These are phyloP conservation scores for Lathyrus aphaca DNA, from an alignment of 306 rosid genomes.

Conservation along the genomic window DNA sequence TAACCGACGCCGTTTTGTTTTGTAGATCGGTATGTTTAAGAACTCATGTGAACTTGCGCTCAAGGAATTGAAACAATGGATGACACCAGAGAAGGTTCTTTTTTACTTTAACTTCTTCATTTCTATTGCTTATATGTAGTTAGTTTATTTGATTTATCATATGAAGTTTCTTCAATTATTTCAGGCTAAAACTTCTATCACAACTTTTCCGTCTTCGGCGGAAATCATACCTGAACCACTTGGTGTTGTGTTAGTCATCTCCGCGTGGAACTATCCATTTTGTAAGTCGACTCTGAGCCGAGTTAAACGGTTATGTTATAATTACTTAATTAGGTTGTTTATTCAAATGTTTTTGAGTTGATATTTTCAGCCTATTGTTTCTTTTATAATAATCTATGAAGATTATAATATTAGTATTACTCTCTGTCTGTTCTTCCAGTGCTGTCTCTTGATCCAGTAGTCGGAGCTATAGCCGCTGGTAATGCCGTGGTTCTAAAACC, in stretches of 20 bases:
- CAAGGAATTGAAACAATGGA: conserved; percentile 70
- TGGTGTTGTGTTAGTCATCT: conserved; percentile 70
- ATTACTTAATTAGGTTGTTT: too few relatives aligned
- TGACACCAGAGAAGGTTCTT: conserved; percentile 80
- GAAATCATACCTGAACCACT: conserved; percentile 92
- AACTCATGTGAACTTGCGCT: conserved; percentile 58
- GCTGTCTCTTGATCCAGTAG: conserved; percentile 82
- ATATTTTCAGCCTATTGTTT: conserved; percentile 8
- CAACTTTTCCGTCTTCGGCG: conserved; percentile 87
- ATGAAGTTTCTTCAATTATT: conserved; percentile 25
- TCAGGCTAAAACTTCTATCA: conserved; percentile 75
- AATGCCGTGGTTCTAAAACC: conserved; percentile 94
- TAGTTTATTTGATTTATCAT: conserved; percentile 3
- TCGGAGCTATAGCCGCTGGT: conserved; percentile 97
- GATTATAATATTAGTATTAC: neutral
- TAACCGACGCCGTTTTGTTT: conserved; percentile 29
- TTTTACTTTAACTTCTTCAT: conserved; percentile 18
- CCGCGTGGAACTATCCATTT: conserved; percentile 96
- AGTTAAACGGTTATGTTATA: too few relatives aligned
- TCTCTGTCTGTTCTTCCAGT: conserved; percentile 51
- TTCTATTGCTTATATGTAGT: conserved; percentile 3
- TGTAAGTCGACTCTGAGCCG: conserved; percentile 54
- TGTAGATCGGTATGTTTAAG: conserved; percentile 74
- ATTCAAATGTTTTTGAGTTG: neutral
- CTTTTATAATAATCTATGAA: conserved; percentile 1